Base-by-base conservation (phyloP, 352 stramenopile genomes). In the Aphanomyces stellatus region DNA sequence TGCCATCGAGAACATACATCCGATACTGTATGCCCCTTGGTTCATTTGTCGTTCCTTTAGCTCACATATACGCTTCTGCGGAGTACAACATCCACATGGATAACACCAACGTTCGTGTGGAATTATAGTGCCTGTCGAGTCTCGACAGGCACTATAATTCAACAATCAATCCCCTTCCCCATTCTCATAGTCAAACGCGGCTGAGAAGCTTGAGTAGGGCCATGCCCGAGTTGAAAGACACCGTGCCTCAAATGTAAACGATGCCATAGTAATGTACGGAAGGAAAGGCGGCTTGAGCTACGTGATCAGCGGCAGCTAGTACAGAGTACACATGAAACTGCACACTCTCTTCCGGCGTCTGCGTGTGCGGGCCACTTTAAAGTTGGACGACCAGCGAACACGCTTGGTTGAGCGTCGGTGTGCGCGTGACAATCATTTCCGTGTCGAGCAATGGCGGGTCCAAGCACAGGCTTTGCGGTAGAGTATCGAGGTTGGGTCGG, bases 151-250 rank as follows among this genome's bases (percentile, higher is more conserved):
- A 33, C 57, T 24, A 33, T 35, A n/a, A n/a, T n/a, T n/a, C n/a
- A n/a, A n/a, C n/a, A n/a, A n/a, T n/a, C n/a, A n/a, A 65, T 35
- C 25, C 10, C 22, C 28, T 8, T 51, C 13, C 13, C 33, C 57
- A 19, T 65, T 10, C 4, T 65, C 28, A 41, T 37, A 65, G 27
- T 65, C 57, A 25, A 51, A 65, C 1, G 31, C 34, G 2, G 57
- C 11, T 22, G 57, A 28, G 11, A 65, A 46, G 17, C 1, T 25
- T 13, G 17, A 65, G 27, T 19, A 31, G 27, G 11, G 53, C 17
- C 33, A 53, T 65, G 30, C 57, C 57, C 40, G 57, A 65, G 22
- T 65, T 41, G 30, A 65, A 65, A 22, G 53, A 65, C 13, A 33
- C 57, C 15, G 10, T 19, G 25, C 57, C 57, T 1, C 28, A 27